Percentiles rank a stretch among this genome's conserved stretches.
These are phyloP conservation scores for Pleurotus eryngii DNA, from an alignment of 768 basidiomycete species.

Conservation along the genomic window DNA sequence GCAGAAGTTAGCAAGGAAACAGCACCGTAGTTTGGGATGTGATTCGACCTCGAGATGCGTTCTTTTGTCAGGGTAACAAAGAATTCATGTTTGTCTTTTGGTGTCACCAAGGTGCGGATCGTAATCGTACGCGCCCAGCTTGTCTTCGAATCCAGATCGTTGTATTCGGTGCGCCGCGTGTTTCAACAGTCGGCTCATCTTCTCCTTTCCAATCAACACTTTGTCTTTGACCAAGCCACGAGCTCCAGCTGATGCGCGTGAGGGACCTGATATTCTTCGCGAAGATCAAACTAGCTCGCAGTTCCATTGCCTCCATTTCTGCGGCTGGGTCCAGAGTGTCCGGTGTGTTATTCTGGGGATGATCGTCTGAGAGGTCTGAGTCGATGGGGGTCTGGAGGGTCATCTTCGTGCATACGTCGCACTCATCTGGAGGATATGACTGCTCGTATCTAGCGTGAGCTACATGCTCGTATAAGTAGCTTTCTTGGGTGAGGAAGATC, in stretches of 20 bases:
- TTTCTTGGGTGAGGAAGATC: slow-evolving; percentile 56
- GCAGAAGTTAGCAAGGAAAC: too few species aligned
- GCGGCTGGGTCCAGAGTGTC: slow-evolving; percentile 17
- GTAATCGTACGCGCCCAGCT: slow-evolving; percentile 38
- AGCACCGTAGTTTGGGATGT: too few species aligned
- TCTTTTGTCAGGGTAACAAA: neutral
- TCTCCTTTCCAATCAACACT: slow-evolving; percentile 7
- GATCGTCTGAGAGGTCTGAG: slow-evolving; percentile 1
- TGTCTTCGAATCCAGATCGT: slow-evolving; percentile 38
- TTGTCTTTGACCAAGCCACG: slow-evolving; percentile 35
- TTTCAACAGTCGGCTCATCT: slow-evolving; percentile 2
- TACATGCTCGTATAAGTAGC: slow-evolving; percentile 45
- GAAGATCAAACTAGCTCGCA: slow-evolving; percentile 43
- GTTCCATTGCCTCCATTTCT: slow-evolving; percentile 39
- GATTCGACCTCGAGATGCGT: too few species aligned
- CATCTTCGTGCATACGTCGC: slow-evolving; percentile 27
- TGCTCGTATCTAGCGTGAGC: slow-evolving; percentile 28
- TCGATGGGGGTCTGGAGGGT: neutral
- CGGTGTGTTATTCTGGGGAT: neutral
- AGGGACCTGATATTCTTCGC: slow-evolving; percentile 42
- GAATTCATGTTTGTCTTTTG: neutral
- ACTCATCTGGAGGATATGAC: slow-evolving; percentile 30
- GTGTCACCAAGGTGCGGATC: slow-evolving; percentile 36
- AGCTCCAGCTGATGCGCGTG: slow-evolving; percentile 48
- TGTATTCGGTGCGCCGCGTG: slow-evolving; percentile 23